Evolutionary conservation across 345 rosid species (phyloP), one percentile per base, ranked within the genome.

Genomic region (Citrus mangshanensis): DNA sequence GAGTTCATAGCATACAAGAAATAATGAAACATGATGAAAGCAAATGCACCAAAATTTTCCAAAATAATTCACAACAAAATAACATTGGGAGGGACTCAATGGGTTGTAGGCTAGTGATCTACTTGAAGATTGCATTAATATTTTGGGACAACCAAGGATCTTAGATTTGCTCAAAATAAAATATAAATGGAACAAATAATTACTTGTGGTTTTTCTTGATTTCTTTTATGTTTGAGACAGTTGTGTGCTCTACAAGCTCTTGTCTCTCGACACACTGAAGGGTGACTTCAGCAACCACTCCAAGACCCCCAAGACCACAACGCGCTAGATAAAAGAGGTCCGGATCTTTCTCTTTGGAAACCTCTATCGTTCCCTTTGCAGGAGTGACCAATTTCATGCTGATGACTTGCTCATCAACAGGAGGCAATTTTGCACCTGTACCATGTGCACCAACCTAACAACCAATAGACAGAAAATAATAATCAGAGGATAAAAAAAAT

Each of bases 261-360:
- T 93, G 91, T 82, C 98, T 91, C 73, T 93, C 98, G 66, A 96
- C 98, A 82, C 98, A 93, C 40, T 94, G 98, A 62, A 96, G 89
- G 65, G 93, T 93, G 73, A 96, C 98, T 89, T 96, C 99, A 77
- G 99, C 91, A 82, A 96, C 97, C 83, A 96, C 98, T 80, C 97
- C 98, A 72, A 96, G 97, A 49, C 90, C 98, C 59, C 98, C 99
- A 79, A 96, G 93, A 77, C 99, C 98, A 80, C 97, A 90, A 4
- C 99, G 91, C 77, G 94, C 99, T 59, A 96, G 83, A 85, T 89
- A 90, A 88, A 96, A 96, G 58, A 96, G 87, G 83, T 96, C 95
- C 0, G 97, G 97, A 84, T 96, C 94, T 81, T 91, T 89, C 46
- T 93, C 99, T 79, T 86, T 88, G 4, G 97, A 96, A 67, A 96